phyloP scores from a whole-genome alignment of 306 rosid species.

The Inga oerstediana region DNA sequence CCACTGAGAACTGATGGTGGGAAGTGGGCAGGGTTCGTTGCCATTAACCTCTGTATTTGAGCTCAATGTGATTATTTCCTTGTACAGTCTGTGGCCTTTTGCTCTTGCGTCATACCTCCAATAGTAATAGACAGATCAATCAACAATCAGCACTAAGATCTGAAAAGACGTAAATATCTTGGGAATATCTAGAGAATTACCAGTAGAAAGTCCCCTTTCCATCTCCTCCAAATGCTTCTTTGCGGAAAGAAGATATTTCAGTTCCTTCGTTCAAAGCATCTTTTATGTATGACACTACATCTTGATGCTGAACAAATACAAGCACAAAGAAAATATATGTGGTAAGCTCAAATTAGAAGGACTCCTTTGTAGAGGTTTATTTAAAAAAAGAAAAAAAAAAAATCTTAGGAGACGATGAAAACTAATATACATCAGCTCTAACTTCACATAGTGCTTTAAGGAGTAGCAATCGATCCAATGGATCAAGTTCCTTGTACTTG shows the following conservation, averaged over 20 bases:
- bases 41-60: constrained; percentile 46
- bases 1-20: constrained; percentile 61
- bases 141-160: constrained; percentile 18
- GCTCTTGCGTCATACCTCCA: constrained; percentile 83
- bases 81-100: constrained; percentile 62
- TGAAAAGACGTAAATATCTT: constrained; percentile 2
- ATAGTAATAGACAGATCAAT: constrained; percentile 34
- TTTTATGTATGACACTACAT: constrained; percentile 64
- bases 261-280: constrained; percentile 79
- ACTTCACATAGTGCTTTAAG: constrained; percentile 91
- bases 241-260: constrained; percentile 62
- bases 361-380: constrained; percentile 5
- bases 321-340: constrained; percentile 13
- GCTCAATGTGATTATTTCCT: constrained; percentile 32
- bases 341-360: background rate
- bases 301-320: constrained; percentile 72
- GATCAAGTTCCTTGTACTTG: constrained; percentile 70
- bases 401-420: constrained; percentile 17
- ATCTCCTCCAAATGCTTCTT: constrained; percentile 68
- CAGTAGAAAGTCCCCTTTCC: constrained; percentile 67
- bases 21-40: constrained; percentile 40
- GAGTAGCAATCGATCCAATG: constrained; percentile 63
- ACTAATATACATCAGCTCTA: constrained; percentile 69
- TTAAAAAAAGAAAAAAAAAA: background rate
- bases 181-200: constrained; percentile 41